These are phyloP conservation scores for Cytospora leucostoma DNA, from an alignment of 2,329 filamentous ascomycete species.

Conservation along the genomic window DNA sequence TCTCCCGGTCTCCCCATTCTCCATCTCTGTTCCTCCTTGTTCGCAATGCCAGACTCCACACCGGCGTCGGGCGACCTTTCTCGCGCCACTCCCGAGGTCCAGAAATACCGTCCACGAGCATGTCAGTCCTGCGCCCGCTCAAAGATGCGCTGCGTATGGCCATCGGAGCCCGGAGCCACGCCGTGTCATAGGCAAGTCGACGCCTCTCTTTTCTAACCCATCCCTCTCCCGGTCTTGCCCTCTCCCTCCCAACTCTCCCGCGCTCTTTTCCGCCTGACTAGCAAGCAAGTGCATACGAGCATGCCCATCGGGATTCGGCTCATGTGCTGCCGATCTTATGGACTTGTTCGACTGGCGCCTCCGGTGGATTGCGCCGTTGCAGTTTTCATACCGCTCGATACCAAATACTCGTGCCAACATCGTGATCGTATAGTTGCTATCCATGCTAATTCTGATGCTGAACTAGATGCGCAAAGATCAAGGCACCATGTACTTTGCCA, in stretches of 20 bases:
- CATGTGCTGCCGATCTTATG: constrained; percentile 13
- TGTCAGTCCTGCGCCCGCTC: constrained; percentile 28
- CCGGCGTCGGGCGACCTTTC: constrained; percentile 26
- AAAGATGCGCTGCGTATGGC: constrained; percentile 29
- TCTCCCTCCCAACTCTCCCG: not conserved
- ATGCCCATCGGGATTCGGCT: constrained; percentile 9
- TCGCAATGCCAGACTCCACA: constrained; percentile 26
- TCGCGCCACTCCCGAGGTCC: constrained; percentile 28
- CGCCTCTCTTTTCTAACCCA: not conserved
- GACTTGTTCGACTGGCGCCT: not conserved
- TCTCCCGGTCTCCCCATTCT: not conserved
- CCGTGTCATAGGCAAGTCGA: constrained; percentile 26
- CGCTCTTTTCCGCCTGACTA: not conserved
- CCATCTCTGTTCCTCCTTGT: not conserved
- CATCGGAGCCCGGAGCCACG: constrained; percentile 26
- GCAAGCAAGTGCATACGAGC: not conserved
- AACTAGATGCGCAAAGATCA: constrained; percentile 40
- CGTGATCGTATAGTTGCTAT: not conserved
- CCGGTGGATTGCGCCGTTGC: not conserved
- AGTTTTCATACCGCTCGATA: not conserved
- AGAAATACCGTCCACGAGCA: constrained; percentile 28
- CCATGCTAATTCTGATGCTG: not conserved
- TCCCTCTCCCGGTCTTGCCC: not conserved
- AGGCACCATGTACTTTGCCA: constrained; percentile 38
- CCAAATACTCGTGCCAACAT: not conserved